Evolutionary conservation across 2,329 filamentous ascomycete genomes (phyloP), one percentile per base, ranked within the genome.

Genomic region (Aspergillus sp.): DNA sequence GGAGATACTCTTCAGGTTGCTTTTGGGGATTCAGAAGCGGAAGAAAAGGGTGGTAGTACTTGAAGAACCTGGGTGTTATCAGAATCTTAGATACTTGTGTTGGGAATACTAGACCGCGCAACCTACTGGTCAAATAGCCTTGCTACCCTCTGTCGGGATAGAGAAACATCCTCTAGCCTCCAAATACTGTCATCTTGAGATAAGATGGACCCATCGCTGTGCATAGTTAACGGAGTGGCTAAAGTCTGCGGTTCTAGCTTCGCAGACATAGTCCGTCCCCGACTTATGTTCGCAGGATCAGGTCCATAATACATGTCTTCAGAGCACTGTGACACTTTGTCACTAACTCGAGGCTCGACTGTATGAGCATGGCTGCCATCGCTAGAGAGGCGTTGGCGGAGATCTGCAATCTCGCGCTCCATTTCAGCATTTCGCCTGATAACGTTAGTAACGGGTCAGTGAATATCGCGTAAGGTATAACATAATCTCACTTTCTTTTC

Each of bases 31-130:
- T 84, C 53, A 88, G 74, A 55, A 88, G 78, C 1, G 85, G 84
- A 30, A 88, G 72, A 65, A 86, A 88, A 0, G 82, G 82, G 64
- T 89, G 85, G 66, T 87, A 87, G 51, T 78, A 78, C 32, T 78
- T 78, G 70, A 87, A 88, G 72, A 83, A 89, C 60, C 85, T 84
- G 60, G 11, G 22, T 13, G n/a, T 12, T 18, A 24, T 55, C 22
- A 55, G 44, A 20, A 43, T 22, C 12, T 15, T 12, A 5, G n/a
- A 36, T 26, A 13, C 11, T 18, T 11, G n/a, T 30, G 12, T 15
- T 18, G 20, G 30, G 18, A 26, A 18, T 6, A 48, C 12, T 13
- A 32, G 26, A 30, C 17, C 18, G 22, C 30, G 15, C 24, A 24
- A 48, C 45, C 15, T 70, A 78, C 76, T 75, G 71, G 53, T 78